Conservation (phyloP, 78 protist species). For the Dictyostelium brefeldianum region DNA sequence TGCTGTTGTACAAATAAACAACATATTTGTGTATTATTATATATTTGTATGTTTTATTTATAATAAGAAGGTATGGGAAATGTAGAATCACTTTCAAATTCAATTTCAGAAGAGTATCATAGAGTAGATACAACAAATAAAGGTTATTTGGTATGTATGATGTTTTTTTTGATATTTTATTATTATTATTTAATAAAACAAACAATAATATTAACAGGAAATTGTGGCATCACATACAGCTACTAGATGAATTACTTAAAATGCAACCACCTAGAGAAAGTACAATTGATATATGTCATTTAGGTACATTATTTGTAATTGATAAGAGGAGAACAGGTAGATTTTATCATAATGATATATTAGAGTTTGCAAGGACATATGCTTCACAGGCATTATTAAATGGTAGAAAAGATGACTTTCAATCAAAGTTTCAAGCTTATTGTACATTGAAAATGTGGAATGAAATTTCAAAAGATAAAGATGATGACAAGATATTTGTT, state of each 20-base stretch:
- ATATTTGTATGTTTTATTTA: too few species aligned
- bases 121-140: constrained; percentile 25
- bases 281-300: constrained; percentile 64
- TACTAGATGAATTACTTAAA: constrained; percentile 56
- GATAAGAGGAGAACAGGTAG: constrained; percentile 60
- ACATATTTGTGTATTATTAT: too few species aligned
- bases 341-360: constrained; percentile 68
- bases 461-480: constrained; percentile 67
- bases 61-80: constrained; percentile 2
- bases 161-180: background rate
- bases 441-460: constrained; percentile 86
- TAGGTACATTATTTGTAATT: constrained; percentile 81
- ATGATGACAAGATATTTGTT: constrained; percentile 69
- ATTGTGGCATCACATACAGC: background rate
- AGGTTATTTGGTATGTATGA: constrained; percentile 25
- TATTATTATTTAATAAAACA: background rate
- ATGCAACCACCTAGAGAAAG: constrained; percentile 75
- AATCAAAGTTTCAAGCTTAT: constrained; percentile 84
- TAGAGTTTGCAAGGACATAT: constrained; percentile 63
- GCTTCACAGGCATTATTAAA: constrained; percentile 54
- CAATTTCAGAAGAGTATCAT: constrained; percentile 13
- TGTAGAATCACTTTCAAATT: constrained; percentile 31
- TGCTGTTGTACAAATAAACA: too few species aligned
- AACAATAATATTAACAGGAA: background rate
- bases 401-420: constrained; percentile 78